These are phyloP conservation scores for Ustilago hordei DNA, from an alignment of 1,284 basidiomycete species.

Conservation along the genomic window DNA sequence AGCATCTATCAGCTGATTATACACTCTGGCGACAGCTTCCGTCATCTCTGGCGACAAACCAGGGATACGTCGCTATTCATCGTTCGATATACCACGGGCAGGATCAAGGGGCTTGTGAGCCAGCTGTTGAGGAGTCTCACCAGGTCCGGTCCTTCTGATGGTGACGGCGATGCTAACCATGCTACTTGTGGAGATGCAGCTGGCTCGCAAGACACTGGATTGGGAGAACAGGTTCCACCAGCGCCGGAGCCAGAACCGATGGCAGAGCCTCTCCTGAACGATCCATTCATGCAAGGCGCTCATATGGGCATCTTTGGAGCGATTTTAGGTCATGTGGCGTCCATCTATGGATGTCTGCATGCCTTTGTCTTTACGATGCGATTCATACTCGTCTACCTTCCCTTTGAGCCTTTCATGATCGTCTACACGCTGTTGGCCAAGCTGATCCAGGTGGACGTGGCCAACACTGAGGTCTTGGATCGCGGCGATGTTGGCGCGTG, in stretches of 20 bases:
- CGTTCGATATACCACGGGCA: conserved; percentile 25
- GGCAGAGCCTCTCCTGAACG: conserved; percentile 29
- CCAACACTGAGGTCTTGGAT: conserved; percentile 43
- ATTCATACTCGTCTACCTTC: conserved; percentile 45
- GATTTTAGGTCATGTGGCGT: conserved; percentile 33
- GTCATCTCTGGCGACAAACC: conserved; percentile 35
- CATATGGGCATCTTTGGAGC: conserved; percentile 39
- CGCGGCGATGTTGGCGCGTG: conserved; percentile 12
- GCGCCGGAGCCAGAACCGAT: conserved; percentile 9
- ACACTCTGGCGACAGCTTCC: conserved; percentile 30
- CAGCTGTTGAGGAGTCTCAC: conserved; percentile 15
- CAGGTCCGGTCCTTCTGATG: conserved; percentile 9
- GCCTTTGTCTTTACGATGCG: conserved; percentile 36
- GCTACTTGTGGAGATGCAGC: neutral
- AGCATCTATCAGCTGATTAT: conserved; percentile 33
- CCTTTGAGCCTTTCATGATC: conserved; percentile 44
- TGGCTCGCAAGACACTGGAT: neutral
- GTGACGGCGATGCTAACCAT: neutral
- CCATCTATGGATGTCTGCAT: conserved; percentile 47
- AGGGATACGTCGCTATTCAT: conserved; percentile 18
- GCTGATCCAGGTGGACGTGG: conserved; percentile 43
- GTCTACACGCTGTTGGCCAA: conserved; percentile 28
- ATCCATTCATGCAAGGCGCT: conserved; percentile 31
- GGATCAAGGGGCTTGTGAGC: neutral
- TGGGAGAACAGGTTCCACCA: conserved; percentile 3